Evolutionary conservation across 2,329 filamentous ascomycete genomes (phyloP).

Genomic region (Aspergillus sclerotialis): DNA sequence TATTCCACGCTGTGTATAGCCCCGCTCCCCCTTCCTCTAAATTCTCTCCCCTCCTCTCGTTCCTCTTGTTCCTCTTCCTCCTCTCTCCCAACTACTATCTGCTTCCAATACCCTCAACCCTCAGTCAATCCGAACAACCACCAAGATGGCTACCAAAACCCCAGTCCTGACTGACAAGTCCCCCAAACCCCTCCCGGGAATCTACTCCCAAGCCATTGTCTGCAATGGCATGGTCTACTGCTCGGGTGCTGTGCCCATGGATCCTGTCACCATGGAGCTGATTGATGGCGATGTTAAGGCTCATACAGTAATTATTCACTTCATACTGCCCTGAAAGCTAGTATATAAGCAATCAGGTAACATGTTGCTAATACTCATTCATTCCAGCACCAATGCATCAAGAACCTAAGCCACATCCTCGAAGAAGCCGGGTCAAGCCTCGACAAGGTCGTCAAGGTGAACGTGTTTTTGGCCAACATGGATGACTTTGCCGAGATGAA

Average conservation of each 20-base stretch:
- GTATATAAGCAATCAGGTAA: too few relatives aligned
- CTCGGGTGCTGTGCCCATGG: conserved; percentile 56
- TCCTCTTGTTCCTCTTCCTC: not conserved
- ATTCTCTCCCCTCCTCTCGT: not conserved
- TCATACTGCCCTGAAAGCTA: not conserved
- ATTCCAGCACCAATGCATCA: conserved; percentile 46
- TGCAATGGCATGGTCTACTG: conserved; percentile 65
- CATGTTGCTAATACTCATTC: conserved; percentile 4
- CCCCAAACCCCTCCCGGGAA: conserved; percentile 44
- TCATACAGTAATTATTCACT: conserved; percentile 38
- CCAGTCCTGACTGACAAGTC: conserved; percentile 43
- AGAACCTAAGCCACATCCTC: conserved; percentile 54
- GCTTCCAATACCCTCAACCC: not conserved
- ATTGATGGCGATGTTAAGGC: conserved; percentile 53
- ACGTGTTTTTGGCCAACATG: conserved; percentile 61
- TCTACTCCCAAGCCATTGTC: conserved; percentile 56
- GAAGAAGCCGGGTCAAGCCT: conserved; percentile 54
- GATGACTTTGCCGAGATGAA: conserved; percentile 71
- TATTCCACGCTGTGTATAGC: too few relatives aligned
- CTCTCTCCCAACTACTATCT: too few relatives aligned
- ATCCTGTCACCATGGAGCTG: conserved; percentile 48
- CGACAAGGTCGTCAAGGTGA: conserved; percentile 59
- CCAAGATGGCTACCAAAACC: conserved; percentile 30
- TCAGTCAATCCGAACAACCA: not conserved
- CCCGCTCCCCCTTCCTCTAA: not conserved